Evolutionary conservation across 148 eudicot genomes (phyloP).

Genomic region (Heliosperma pusillum): DNA sequence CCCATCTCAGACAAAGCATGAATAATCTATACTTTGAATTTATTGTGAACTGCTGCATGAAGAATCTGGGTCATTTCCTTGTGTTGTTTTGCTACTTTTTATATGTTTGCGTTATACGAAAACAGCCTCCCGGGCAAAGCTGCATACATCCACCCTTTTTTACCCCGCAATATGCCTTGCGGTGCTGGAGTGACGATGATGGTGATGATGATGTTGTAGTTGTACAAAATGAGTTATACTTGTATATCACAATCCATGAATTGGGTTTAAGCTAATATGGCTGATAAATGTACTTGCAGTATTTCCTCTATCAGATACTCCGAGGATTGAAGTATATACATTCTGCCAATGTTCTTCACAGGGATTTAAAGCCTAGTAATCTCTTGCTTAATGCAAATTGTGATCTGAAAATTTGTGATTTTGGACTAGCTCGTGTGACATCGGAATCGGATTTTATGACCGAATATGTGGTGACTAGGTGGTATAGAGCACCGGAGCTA

Average conservation of each 20-base stretch:
- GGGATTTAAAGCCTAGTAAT: conserved; percentile 97
- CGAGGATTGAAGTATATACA: conserved; percentile 97
- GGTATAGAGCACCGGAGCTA: conserved; percentile 95
- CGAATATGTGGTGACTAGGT: conserved; percentile 93
- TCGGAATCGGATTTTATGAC: conserved; percentile 96
- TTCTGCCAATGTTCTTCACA: conserved; percentile 94
- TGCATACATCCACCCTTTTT: not conserved
- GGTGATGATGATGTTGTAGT: not conserved
- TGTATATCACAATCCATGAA: not conserved
- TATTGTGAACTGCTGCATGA: not conserved
- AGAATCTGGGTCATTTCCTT: not conserved
- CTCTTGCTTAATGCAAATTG: conserved; percentile 93
- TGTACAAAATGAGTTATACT: too few species aligned
- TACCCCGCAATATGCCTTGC: not conserved
- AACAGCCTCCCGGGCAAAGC: not conserved
- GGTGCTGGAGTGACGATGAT: not conserved
- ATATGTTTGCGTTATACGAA: not conserved
- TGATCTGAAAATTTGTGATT: conserved; percentile 94
- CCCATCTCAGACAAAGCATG: not conserved
- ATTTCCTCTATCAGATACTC: conserved; percentile 95
- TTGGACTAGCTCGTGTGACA: conserved; percentile 94
- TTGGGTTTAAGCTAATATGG: conserved; percentile 4
- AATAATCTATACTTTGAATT: not conserved
- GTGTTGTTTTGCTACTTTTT: not conserved
- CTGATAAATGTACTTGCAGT: conserved; percentile 46